A percentile compares a stretch with the other conserved stretches of the same genome.
Evolutionary conservation across 1,284 basidiomycete genomes (phyloP).

Genomic region (Calocybe gambosa): DNA sequence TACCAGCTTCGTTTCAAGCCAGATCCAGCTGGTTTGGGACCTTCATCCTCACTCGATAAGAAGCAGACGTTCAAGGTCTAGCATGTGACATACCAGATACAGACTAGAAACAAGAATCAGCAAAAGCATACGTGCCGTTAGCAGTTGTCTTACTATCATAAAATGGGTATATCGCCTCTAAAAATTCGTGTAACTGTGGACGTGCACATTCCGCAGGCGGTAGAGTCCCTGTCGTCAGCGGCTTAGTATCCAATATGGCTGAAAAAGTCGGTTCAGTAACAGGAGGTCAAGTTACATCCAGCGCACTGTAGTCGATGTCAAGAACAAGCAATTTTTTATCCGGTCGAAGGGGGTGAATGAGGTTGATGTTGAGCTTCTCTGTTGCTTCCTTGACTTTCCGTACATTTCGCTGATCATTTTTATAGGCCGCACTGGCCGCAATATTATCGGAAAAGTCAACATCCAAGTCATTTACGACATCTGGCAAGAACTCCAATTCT

Average conservation of each 20-base stretch:
- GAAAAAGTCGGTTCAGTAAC: conserved; percentile 11
- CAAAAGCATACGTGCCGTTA: neutral
- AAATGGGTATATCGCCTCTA: conserved; percentile 70
- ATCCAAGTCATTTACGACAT: conserved; percentile 76
- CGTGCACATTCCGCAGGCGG: conserved; percentile 78
- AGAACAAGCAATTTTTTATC: conserved; percentile 80
- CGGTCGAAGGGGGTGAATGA: conserved; percentile 70
- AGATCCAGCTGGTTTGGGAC: conserved; percentile 87
- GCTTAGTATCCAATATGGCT: conserved; percentile 83
- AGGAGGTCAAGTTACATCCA: neutral
- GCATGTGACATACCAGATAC: conserved; percentile 55
- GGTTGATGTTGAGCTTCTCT: conserved; percentile 57
- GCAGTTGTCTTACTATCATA: conserved; percentile 56
- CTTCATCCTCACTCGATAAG: conserved; percentile 27
- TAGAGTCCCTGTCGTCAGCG: conserved; percentile 68
- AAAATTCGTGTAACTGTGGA: conserved; percentile 79
- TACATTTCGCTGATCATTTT: conserved; percentile 69
- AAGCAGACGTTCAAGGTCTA: neutral
- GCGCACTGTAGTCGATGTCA: conserved; percentile 83
- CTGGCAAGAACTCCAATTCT: conserved; percentile 65
- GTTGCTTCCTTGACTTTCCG: conserved; percentile 74
- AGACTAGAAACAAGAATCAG: conserved; percentile 34
- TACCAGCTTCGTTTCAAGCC: conserved; percentile 87
- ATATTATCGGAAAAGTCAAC: conserved; percentile 65
- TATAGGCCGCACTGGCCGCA: conserved; percentile 51